Conservation (phyloP, 1,139 yeast species). For the Yamadazyma sp. region DNA sequence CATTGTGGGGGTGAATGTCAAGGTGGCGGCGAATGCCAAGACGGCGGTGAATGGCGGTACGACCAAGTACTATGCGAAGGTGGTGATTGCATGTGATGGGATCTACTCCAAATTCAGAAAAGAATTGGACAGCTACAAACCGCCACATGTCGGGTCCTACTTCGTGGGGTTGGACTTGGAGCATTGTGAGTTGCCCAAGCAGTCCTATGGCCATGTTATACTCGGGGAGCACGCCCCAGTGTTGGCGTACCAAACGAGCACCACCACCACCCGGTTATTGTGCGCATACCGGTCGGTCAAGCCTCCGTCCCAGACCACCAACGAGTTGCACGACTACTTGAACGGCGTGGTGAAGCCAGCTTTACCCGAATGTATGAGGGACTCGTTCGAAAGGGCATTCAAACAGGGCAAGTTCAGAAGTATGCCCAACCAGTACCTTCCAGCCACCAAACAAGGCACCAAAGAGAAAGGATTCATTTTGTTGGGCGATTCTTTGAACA, state of each 20-base stretch:
- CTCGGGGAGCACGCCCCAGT: slow-evolving; percentile 87
- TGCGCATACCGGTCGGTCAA: slow-evolving; percentile 81
- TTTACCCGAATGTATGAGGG: slow-evolving; percentile 63
- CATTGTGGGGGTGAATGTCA: slow-evolving; percentile 68
- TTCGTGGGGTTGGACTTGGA: slow-evolving; percentile 81
- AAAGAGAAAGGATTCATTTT: slow-evolving; percentile 75
- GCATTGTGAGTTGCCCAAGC: slow-evolving; percentile 70
- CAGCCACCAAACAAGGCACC: slow-evolving; percentile 65
- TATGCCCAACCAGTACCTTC: slow-evolving; percentile 93
- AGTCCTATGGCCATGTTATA: slow-evolving; percentile 85
- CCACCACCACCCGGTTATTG: slow-evolving; percentile 79
- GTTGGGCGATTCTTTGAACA: slow-evolving; percentile 91
- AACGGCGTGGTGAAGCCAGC: slow-evolving; percentile 59
- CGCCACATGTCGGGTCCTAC: slow-evolving; percentile 74
- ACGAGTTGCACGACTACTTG: slow-evolving; percentile 64
- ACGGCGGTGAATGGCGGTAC: no score
- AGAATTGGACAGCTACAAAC: slow-evolving; percentile 55
- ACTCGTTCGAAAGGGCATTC: slow-evolving; percentile 58
- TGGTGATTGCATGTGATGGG: slow-evolving; percentile 88
- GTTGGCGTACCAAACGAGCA: slow-evolving; percentile 81
- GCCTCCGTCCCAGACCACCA: slow-evolving; percentile 65
- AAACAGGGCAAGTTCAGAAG: slow-evolving; percentile 58
- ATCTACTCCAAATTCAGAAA: slow-evolving; percentile 91
- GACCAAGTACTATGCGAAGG: slow-evolving; percentile 50
- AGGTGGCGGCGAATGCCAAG: slow-evolving; percentile 13